Conservation (phyloP, 2,329 filamentous ascomycete species). For the Ascocoryne sarcoides region DNA sequence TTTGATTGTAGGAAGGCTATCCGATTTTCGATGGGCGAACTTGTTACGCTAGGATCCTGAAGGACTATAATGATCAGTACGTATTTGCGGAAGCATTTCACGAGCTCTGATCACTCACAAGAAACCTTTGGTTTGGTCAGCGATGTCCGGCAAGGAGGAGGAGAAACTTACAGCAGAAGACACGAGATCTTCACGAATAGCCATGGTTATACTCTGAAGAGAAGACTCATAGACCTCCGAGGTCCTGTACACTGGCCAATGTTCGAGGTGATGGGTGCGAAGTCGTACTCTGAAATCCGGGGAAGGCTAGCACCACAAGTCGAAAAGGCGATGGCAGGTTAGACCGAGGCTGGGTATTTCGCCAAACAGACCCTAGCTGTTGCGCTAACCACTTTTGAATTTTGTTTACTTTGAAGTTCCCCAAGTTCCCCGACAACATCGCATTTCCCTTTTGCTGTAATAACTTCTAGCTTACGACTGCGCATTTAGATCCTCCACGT, state of each 20-base stretch:
- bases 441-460: background rate
- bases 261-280: slow-evolving; percentile 4
- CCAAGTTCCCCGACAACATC: slow-evolving; percentile 9
- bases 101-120: slow-evolving; percentile 22
- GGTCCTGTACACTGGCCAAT: background rate
- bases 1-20: slow-evolving; percentile 92
- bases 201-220: slow-evolving; percentile 39
- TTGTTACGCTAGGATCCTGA: slow-evolving; percentile 84
- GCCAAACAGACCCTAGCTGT: slow-evolving; percentile 3
- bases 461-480: background rate
- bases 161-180: slow-evolving; percentile 61
- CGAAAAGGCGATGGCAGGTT: slow-evolving; percentile 13
- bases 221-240: background rate
- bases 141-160: slow-evolving; percentile 13
- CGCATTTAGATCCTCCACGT: background rate
- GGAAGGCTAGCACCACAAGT: slow-evolving; percentile 4
- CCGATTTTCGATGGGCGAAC: slow-evolving; percentile 84
- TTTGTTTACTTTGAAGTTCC: slow-evolving; percentile 15
- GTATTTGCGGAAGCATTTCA: background rate
- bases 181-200: slow-evolving; percentile 91
- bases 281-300: slow-evolving; percentile 6
- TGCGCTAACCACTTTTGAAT: slow-evolving; percentile 4
- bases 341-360: slow-evolving; percentile 14
- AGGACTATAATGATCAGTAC: slow-evolving; percentile 52
- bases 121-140: slow-evolving; percentile 25